Base-by-base conservation (phyloP, 768 basidiomycete species). In the Lyophyllum shimeji region DNA sequence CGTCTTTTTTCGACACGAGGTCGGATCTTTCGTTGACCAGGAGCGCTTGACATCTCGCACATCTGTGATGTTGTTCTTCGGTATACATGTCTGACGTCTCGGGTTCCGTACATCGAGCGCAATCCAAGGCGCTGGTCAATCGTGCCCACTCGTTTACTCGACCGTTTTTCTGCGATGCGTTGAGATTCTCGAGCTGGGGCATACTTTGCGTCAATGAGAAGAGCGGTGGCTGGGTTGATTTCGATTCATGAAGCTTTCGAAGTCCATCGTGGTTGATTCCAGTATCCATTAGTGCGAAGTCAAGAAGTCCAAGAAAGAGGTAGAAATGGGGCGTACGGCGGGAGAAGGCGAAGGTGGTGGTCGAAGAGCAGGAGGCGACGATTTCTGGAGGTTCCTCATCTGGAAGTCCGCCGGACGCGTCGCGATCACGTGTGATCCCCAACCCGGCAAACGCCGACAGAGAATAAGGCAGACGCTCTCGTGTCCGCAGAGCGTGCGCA, bases 181-280 rank as follows among this genome's bases (percentile, higher is more conserved):
- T 20, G 18, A 53, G 39, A 46, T 62, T 60, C 45, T 62, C 61
- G n/a, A 44, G 53, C 18, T 62, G 58, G 18, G 46, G 57, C 40
- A 57, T 46, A 39, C 58, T 60, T n/a, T 50, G 52, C 1, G 55
- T 57, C 29, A 62, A 45, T 2, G 61, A 53, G 50, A 62, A 59
- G 18, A 49, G 23, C 46, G 25, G 25, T 8, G 45, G 24, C 15
- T 18, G 20, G 11, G 45, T 27, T 21, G 45, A 27, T n/a, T 25
- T 25, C 11, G 24, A 24, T 25, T 46, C 45, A 11, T 25, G 45
- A 46, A 5, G 45, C 13, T 24, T 17, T 13, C 2, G 45, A 15
- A 15, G 45, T 1, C 3, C 40, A 11, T 42, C 40, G 40, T 42
- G 11, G 40, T 42, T 42, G 40, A 11, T 42, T 42, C 18, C 40